Base-by-base conservation (phyloP, 2,329 filamentous ascomycete genomes). In the Cercospora janseana region DNA sequence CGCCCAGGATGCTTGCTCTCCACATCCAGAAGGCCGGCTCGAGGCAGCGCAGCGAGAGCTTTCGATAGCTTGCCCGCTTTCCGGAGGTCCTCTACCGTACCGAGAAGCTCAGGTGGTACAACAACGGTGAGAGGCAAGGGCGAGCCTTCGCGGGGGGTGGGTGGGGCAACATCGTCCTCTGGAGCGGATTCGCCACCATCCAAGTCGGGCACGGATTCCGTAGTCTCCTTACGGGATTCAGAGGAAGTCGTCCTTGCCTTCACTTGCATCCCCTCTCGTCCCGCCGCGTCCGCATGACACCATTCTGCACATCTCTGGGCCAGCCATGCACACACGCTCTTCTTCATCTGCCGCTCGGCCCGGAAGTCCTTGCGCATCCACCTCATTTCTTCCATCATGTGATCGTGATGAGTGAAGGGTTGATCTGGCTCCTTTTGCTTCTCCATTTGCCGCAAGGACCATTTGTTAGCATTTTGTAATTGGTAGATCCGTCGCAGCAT, bases 341-440 rank as follows among this genome's bases (percentile, higher is more conserved):
- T 83, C 71, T 96, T 97, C 90, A 91, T 95, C 67, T 95, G 95
- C 31, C 89, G 78, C 68, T 97, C 93, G 69, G 96, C 88, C 44
- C 87, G 81, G 64, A 96, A 97, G 69, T 98, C 93, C 1, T 90
- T 96, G 43, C 91, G 82, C 88, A 98, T 94, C 92, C 92, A 97
- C 68, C 91, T 95, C 80, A 92, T 88, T 72, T 98, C 91, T 60
- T 90, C 81, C 24, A 98, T 74, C 48, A 97, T 69, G 45, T 92
- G 79, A 70, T 98, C 93, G 80, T 85, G 88, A 60, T 97, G 92
- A 2, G 86, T 84, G 1, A 81, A 79, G 13, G 85, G 85, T 28
- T 89, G 81, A 3, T 81, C 77, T 4, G 92, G 91, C 68, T 98
- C 93, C 1, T 83, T 78, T 29, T 84, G 87, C 49, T 90, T 86